Evolutionary conservation across 768 basidiomycete genomes (phyloP).

Genomic region (Boletus reticulatus): DNA sequence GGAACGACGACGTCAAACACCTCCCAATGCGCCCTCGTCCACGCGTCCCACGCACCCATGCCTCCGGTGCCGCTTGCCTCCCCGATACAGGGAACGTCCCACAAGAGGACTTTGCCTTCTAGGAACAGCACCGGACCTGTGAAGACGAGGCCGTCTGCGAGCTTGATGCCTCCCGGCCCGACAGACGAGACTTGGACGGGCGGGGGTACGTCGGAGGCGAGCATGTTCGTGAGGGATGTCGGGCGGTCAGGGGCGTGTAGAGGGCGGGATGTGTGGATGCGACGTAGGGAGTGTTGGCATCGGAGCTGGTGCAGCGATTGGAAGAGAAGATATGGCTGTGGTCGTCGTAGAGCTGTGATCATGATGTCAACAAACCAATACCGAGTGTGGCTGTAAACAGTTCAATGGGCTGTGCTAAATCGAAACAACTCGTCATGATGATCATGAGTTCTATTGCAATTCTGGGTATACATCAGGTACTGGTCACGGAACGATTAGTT

Average conservation of each 20-base stretch:
- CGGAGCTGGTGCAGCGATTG: background rate
- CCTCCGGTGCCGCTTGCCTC: background rate
- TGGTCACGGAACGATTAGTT: background rate
- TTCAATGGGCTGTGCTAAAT: too few relatives aligned
- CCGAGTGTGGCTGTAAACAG: too few relatives aligned
- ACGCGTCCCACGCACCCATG: slow-evolving; percentile 55
- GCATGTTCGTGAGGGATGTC: slow-evolving; percentile 60
- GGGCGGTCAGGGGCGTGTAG: slow-evolving; percentile 18
- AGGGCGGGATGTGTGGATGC: slow-evolving; percentile 16
- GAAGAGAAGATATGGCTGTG: background rate
- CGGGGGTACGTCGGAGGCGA: slow-evolving; percentile 65
- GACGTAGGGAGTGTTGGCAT: background rate
- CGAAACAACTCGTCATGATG: too few relatives aligned
- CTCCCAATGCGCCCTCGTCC: slow-evolving; percentile 72
- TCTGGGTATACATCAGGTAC: background rate
- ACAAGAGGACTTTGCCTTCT: slow-evolving; percentile 83
- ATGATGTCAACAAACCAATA: too few relatives aligned
- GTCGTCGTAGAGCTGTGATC: background rate
- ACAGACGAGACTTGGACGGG: slow-evolving; percentile 72
- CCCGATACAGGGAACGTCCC: slow-evolving; percentile 64
- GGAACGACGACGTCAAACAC: slow-evolving; percentile 82
- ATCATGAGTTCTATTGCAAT: background rate
- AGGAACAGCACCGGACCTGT: slow-evolving; percentile 80
- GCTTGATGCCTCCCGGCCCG: slow-evolving; percentile 58
- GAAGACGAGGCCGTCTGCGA: slow-evolving; percentile 76